Base-by-base conservation (phyloP, 2,329 filamentous ascomycete genomes). In the Biscogniauxia sp. region DNA sequence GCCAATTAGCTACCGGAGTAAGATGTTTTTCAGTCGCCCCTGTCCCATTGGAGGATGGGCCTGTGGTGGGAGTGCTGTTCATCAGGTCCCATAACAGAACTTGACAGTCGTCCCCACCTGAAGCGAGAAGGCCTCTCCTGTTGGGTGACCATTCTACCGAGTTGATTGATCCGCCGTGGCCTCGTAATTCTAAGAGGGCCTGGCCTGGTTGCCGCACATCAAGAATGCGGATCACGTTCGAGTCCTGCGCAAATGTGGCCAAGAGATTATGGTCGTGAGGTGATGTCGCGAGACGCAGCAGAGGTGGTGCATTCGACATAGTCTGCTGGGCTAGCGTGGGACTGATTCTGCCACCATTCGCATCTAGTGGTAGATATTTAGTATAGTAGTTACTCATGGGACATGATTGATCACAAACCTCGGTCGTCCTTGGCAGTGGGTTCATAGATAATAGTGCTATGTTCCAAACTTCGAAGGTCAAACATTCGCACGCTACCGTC, bases 401-500 rank as follows among this genome's bases (percentile, higher is more conserved):
- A 15, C 9, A 11, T 49, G 25, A 52, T 8, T 19, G 51, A 23
- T 28, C 20, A 72, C 79, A 66, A 79, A 92, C 90, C 84, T 80
- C 86, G 79, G 52, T 89, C 86, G 63, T 89, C 88, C 78, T 97
- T 97, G 67, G 93, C 90, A 0, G 92, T 94, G 4, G 95, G 95
- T 76, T 99, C 95, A 75, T 99, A 99, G 66, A 99, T 99, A 74
- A 99, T 99, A 55, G 95, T 99, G 67, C 93, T 97, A 75, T 99
- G 95, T 74, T 99, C 95, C 57, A 99, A 79, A 75, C 94, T 98
- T 72, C 95, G 87, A 63, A 99, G 81, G 76, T 99, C 95, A 77
- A 99, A 99, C 95, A 99, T 99, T 69, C 95, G 88, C 25, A 99
- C 95, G 75, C 94, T 98, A 49, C 95, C 95, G 74, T 99, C 95